phyloP scores from a whole-genome alignment of 2,329 filamentous ascomycete genomes.

The Tolypocladium ophioglossoides region DNA sequence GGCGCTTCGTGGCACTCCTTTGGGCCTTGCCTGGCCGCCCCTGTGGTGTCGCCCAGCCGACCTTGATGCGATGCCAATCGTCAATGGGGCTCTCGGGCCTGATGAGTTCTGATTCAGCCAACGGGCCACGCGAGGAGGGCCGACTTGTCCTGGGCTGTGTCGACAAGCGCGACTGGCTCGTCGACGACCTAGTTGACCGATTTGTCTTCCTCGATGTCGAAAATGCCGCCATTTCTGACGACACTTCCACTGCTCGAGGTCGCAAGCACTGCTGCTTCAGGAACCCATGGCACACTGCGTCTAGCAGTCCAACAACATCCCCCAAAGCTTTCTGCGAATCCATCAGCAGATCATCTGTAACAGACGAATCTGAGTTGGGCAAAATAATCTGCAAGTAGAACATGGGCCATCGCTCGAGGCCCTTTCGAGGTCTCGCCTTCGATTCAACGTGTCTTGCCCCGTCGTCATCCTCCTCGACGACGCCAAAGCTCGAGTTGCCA shows the following conservation, averaged over 20 bases:
- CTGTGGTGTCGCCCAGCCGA: slow-evolving; percentile 11
- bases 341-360: slow-evolving; percentile 27
- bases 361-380: slow-evolving; percentile 19
- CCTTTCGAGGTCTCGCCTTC: slow-evolving; percentile 46
- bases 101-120: background rate
- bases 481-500: slow-evolving; percentile 64
- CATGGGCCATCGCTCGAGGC: slow-evolving; percentile 77
- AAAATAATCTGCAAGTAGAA: slow-evolving; percentile 65
- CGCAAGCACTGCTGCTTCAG: slow-evolving; percentile 61
- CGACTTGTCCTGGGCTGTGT: slow-evolving; percentile 1
- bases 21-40: background rate
- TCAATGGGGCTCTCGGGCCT: slow-evolving; percentile 19
- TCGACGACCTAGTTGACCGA: slow-evolving; percentile 9
- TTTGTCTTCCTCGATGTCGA: slow-evolving; percentile 11
- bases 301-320: slow-evolving; percentile 47
- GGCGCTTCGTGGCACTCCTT: slow-evolving; percentile 5
- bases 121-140: slow-evolving; percentile 4
- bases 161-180: slow-evolving; percentile 3
- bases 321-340: slow-evolving; percentile 39
- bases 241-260: slow-evolving; percentile 24
- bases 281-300: slow-evolving; percentile 62
- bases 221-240: slow-evolving; percentile 11
- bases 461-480: slow-evolving; percentile 32
- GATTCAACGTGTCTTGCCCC: slow-evolving; percentile 20
- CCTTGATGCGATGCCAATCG: slow-evolving; percentile 26